Conservation (phyloP, 345 rosid genomes). For the Gossypium longicalyx region DNA sequence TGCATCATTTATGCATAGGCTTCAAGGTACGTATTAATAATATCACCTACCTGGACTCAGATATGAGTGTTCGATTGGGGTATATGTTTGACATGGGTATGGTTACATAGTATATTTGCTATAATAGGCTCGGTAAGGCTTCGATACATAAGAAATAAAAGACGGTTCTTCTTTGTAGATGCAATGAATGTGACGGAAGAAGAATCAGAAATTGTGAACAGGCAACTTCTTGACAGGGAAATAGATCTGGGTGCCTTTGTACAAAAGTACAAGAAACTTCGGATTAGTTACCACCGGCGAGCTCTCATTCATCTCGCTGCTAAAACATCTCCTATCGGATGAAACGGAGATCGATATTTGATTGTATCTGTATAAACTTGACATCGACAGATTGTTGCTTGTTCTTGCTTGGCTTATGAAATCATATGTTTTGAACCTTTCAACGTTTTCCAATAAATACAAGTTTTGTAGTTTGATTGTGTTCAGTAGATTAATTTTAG, state of each 20-base stretch:
- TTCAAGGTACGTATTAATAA: conserved; percentile 52
- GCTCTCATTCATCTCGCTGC: conserved; percentile 70
- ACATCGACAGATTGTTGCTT: background rate
- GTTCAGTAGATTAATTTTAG: background rate
- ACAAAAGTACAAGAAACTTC: conserved; percentile 75
- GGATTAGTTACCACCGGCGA: conserved; percentile 62
- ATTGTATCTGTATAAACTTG: conserved; percentile 8
- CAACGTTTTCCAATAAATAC: background rate
- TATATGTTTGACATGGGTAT: background rate
- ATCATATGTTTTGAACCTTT: conserved; percentile 6
- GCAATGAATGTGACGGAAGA: conserved; percentile 65
- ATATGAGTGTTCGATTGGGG: background rate
- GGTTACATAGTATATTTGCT: background rate
- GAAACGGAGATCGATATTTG: background rate
- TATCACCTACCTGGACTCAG: background rate
- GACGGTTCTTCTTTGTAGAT: conserved; percentile 34
- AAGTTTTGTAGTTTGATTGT: background rate
- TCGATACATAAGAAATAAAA: conserved; percentile 5
- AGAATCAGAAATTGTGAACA: conserved; percentile 65
- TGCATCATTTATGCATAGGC: conserved; percentile 54
- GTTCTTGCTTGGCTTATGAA: conserved; percentile 13
- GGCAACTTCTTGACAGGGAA: conserved; percentile 63
- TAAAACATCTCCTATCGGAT: conserved; percentile 46
- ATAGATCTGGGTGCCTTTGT: conserved; percentile 55
- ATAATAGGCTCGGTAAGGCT: background rate